Conservation (phyloP, 2,329 filamentous ascomycete species). For the Ophiostoma angusticollis region DNA sequence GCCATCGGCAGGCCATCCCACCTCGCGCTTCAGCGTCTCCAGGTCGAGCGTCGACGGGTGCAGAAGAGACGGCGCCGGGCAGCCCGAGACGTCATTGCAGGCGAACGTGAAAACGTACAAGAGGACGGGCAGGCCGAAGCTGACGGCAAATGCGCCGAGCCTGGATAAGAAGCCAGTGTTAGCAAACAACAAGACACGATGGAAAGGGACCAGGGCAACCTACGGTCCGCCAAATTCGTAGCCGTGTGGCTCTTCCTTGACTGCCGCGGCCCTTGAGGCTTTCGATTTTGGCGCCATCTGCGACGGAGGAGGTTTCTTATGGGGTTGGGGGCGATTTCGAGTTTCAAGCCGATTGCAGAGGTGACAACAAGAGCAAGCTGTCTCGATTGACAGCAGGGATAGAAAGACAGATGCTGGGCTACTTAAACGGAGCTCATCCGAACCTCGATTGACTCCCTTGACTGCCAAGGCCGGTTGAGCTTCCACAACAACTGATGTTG, state of each 20-base stretch:
- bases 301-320: not conserved
- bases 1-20: constrained; percentile 67
- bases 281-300: constrained; percentile 7
- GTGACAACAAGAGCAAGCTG: no score
- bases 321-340: no score
- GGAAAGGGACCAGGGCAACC: constrained; percentile 14
- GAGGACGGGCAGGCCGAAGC: constrained; percentile 65
- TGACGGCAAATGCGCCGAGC: constrained; percentile 62
- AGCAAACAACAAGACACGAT: not conserved
- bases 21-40: constrained; percentile 61
- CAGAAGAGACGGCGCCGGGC: constrained; percentile 71
- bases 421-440: no score
- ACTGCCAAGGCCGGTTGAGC: no score
- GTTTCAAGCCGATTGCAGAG: no score
- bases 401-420: no score
- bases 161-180: constrained; percentile 28
- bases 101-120: constrained; percentile 70
- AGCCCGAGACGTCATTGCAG: constrained; percentile 88
- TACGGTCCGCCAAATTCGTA: constrained; percentile 43
- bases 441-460: no score
- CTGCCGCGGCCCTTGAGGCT: not conserved
- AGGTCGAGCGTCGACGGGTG: constrained; percentile 58
- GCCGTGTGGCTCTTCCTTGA: constrained; percentile 21
- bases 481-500: no score
- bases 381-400: no score